A percentile compares a stretch with the other conserved stretches of the same genome.
Evolutionary conservation across 371 early-diverging fungal species (phyloP).

Genomic region (Actinomucor elegans): DNA sequence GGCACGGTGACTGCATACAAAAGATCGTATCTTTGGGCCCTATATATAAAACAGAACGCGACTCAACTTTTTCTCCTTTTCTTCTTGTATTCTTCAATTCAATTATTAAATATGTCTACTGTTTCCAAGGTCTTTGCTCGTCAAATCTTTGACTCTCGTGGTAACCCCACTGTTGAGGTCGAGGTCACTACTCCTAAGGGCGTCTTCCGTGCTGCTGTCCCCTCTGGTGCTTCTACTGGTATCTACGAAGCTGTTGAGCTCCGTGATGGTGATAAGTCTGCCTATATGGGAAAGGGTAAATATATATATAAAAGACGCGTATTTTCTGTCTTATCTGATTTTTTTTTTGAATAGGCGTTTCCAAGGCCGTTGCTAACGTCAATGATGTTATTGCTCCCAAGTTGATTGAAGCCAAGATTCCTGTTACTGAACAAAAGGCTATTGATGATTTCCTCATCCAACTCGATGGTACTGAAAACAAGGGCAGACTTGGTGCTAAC

Average conservation of each 20-base stretch:
- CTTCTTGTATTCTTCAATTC: background rate
- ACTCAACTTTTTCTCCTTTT: background rate
- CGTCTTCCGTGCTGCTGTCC: slow-evolving; percentile 96
- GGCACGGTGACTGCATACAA: too few species aligned
- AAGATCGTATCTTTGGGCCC: too few species aligned
- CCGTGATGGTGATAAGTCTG: slow-evolving; percentile 84
- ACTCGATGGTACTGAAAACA: slow-evolving; percentile 96
- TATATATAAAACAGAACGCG: too few species aligned
- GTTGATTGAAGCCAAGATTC: slow-evolving; percentile 71
- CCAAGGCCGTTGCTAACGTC: slow-evolving; percentile 92
- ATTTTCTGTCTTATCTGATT: too few species aligned
- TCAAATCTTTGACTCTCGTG: slow-evolving; percentile 99
- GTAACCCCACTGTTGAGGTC: slow-evolving; percentile 99
- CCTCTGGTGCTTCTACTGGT: slow-evolving; percentile 99
- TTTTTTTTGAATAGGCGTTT: slow-evolving; percentile 67
- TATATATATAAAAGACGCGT: background rate
- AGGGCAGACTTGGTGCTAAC: slow-evolving; percentile 97
- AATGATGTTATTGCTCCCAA: slow-evolving; percentile 88
- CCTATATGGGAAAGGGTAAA: slow-evolving; percentile 95
- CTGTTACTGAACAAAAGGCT: slow-evolving; percentile 83
- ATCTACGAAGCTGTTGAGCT: slow-evolving; percentile 98
- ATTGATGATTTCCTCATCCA: slow-evolving; percentile 91
- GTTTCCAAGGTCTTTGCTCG: slow-evolving; percentile 90
- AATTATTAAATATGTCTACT: slow-evolving; percentile 21
- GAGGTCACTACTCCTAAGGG: slow-evolving; percentile 93